Conservation (phyloP, 2,329 filamentous ascomycete genomes). For the Chaetoscypha palmicola region DNA sequence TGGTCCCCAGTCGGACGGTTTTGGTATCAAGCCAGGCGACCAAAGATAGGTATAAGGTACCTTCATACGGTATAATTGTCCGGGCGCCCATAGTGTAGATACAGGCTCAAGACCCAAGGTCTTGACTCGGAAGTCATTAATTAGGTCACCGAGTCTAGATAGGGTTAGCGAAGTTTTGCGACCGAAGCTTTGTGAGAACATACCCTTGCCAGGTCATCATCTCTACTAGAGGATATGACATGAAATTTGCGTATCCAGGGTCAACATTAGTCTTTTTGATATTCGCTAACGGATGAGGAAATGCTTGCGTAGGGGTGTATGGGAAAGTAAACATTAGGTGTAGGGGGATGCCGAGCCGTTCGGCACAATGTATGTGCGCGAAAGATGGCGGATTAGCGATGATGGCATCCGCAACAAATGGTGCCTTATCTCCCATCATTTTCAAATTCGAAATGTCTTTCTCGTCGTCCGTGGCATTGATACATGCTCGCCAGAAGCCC, state of each 20-base stretch:
- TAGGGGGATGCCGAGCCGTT: constrained; percentile 68
- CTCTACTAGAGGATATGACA: constrained; percentile 73
- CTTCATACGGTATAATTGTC: constrained; percentile 63
- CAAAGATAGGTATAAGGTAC: constrained; percentile 71
- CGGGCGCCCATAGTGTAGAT: constrained; percentile 70
- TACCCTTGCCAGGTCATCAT: constrained; percentile 86
- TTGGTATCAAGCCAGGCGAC: constrained; percentile 59
- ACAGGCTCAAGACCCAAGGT: constrained; percentile 67
- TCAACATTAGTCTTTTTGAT: constrained; percentile 69
- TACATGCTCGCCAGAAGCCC: constrained; percentile 74
- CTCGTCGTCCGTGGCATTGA: constrained; percentile 65
- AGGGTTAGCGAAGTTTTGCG: no score
- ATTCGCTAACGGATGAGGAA: constrained; percentile 66
- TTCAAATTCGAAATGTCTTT: constrained; percentile 52
- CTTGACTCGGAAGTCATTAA: constrained; percentile 66
- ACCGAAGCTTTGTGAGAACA: no score
- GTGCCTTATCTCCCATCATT: constrained; percentile 55
- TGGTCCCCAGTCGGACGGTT: constrained; percentile 60
- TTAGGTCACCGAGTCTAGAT: constrained; percentile 58
- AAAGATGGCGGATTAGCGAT: constrained; percentile 79
- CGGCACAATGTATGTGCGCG: constrained; percentile 72
- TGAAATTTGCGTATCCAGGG: constrained; percentile 68
- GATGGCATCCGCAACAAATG: constrained; percentile 70
- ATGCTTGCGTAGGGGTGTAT: constrained; percentile 67
- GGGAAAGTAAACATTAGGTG: constrained; percentile 89